Evolutionary conservation across 2,329 filamentous ascomycete species (phyloP).

Genomic region (Coniochaeta hoffmannii): DNA sequence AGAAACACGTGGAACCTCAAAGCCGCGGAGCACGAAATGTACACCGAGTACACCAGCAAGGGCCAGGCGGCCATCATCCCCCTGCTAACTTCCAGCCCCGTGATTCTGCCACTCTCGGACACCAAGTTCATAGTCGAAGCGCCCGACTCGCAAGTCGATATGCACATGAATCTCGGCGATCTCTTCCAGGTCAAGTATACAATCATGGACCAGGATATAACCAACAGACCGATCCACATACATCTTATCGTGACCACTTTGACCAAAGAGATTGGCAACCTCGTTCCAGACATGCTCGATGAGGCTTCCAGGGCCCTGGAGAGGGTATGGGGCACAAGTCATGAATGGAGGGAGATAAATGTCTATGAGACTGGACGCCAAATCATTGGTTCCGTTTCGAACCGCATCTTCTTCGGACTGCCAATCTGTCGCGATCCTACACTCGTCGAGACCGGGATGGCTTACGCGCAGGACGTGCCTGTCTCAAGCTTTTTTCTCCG

Average conservation of each 20-base stretch:
- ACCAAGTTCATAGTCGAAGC: slow-evolving; percentile 18
- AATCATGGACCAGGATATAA: slow-evolving; percentile 11
- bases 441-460: slow-evolving; percentile 11
- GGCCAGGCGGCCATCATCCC: slow-evolving; percentile 14
- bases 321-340: slow-evolving; percentile 12
- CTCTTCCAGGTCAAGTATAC: slow-evolving; percentile 14
- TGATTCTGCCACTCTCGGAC: slow-evolving; percentile 16
- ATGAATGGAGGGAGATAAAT: slow-evolving; percentile 5
- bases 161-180: slow-evolving; percentile 10
- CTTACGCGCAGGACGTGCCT: slow-evolving; percentile 14
- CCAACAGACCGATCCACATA: slow-evolving; percentile 12
- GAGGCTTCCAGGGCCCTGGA: slow-evolving; percentile 16
- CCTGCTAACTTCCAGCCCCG: slow-evolving; percentile 10
- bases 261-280: slow-evolving; percentile 18
- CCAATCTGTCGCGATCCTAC: slow-evolving; percentile 16
- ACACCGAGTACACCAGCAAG: not conserved
- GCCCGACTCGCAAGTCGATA: slow-evolving; percentile 15
- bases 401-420: slow-evolving; percentile 18
- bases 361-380: slow-evolving; percentile 13
- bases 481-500: slow-evolving; percentile 10
- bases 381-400: slow-evolving; percentile 15
- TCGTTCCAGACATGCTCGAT: slow-evolving; percentile 16
- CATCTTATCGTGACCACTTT: slow-evolving; percentile 12
- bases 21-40: not conserved
- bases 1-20: not conserved